These are phyloP conservation scores for Trichoderma reesei DNA, from an alignment of 495 filamentous ascomycete genomes.

Conservation along the genomic window DNA sequence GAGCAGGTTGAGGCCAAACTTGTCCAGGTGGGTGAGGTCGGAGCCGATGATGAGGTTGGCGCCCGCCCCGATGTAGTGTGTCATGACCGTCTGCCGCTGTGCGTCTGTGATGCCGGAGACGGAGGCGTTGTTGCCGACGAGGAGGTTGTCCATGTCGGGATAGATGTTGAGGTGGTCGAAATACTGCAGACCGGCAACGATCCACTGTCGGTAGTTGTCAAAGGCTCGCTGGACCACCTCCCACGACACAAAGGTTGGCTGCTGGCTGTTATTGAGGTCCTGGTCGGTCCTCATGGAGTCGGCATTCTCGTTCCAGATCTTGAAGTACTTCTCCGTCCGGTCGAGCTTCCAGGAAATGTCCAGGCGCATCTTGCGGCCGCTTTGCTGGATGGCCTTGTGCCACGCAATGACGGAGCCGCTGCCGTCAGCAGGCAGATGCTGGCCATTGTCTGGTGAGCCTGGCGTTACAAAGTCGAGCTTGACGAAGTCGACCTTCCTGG, in stretches of 20 bases:
- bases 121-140: constrained; percentile 17
- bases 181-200: constrained; percentile 14
- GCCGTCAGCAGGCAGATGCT: constrained; percentile 12
- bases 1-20: constrained; percentile 17
- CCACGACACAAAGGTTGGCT: constrained; percentile 19
- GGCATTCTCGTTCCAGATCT: constrained; percentile 20
- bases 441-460: constrained; percentile 15
- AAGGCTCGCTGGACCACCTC: constrained; percentile 19
- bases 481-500: constrained; percentile 19
- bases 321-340: constrained; percentile 18
- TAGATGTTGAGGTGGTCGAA: constrained; percentile 18
- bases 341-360: constrained; percentile 25
- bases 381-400: constrained; percentile 18
- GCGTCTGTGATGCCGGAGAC: constrained; percentile 19
- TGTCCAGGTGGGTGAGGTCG: constrained; percentile 21
- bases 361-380: constrained; percentile 20
- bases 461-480: constrained; percentile 25
- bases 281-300: constrained; percentile 23
- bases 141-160: constrained; percentile 25
- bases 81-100: constrained; percentile 21
- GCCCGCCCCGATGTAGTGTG: constrained; percentile 24
- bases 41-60: constrained; percentile 24
- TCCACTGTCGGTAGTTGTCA: constrained; percentile 26
- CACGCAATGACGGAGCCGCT: constrained; percentile 17
- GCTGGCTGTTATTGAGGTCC: constrained; percentile 20